Percentiles rank a stretch among this genome's conserved stretches.
Conservation (phyloP, 768 basidiomycete species). For the Tulasnella sp. region DNA sequence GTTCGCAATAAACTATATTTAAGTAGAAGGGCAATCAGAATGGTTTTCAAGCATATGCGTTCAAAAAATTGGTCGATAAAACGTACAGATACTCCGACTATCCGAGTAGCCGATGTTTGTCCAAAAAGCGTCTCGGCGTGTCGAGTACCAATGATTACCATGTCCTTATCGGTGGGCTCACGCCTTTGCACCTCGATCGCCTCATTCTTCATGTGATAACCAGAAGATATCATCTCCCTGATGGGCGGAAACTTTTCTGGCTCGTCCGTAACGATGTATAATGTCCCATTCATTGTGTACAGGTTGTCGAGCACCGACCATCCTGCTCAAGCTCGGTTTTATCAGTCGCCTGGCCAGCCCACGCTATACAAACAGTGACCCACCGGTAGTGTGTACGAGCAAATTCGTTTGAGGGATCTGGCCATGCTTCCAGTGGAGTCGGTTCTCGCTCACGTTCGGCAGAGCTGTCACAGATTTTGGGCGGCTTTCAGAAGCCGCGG, state of each 20-base stretch:
- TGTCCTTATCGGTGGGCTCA: constrained; percentile 66
- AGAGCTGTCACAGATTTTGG: too few relatives aligned
- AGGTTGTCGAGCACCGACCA: constrained; percentile 9
- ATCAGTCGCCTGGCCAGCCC: too few relatives aligned
- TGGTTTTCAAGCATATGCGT: neutral
- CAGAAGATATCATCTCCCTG: constrained; percentile 61
- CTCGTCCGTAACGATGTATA: constrained; percentile 33
- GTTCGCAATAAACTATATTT: constrained; percentile 58
- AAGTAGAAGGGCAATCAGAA: neutral
- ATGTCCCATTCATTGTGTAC: neutral
- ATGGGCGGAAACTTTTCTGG: constrained; percentile 56
- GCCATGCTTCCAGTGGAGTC: too few relatives aligned
- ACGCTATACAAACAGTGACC: too few relatives aligned
- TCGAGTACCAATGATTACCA: constrained; percentile 59
- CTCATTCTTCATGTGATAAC: constrained; percentile 46
- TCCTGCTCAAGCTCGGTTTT: constrained; percentile 25
- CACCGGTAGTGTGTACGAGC: too few relatives aligned
- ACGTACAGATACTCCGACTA: constrained; percentile 67
- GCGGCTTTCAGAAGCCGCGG: too few relatives aligned
- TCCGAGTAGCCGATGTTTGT: constrained; percentile 49
- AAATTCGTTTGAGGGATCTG: too few relatives aligned
- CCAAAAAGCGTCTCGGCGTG: constrained; percentile 65
- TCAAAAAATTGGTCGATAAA: neutral
- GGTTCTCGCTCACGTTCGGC: too few relatives aligned
- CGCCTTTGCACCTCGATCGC: constrained; percentile 45